Evolutionary conservation across 805 yeast species (phyloP), one percentile per base, ranked within the genome.

Genomic region (Candida broadrunensis): DNA sequence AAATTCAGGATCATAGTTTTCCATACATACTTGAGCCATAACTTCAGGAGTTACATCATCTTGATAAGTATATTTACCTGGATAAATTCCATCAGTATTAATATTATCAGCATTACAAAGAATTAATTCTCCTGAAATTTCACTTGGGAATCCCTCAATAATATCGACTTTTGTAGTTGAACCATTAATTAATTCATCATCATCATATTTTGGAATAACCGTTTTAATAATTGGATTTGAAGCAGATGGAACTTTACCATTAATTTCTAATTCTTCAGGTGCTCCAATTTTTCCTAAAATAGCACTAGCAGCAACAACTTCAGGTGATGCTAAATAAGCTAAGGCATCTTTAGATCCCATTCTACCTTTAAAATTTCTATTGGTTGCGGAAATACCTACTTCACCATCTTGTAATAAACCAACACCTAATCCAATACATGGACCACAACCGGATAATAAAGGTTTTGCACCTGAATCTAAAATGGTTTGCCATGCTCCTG

Each of bases 11-110:
- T 93, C 99, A 66, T 93, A 93, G 71, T 93, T 93, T 68, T 93
- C 99, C 99, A 93, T 93, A 72, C 99, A 93, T 35, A 93, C 99
- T 65, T 91, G 86, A 26, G 99, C 99, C 99, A 93, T 93, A 61
- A 85, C 88, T 53, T 88, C 96, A 56, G 85, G 77, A 32, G 97
- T 78, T 35, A 93, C 93, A 60, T 93, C 98, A 63, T 93, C 99
- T 70, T 93, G 98, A 68, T 93, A 93, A 8, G 99, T 93, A 73
- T 93, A 93, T 63, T 93, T 93, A 50, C 99, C 99, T 17, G 99
- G 99, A 61, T 93, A 93, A 44, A 93, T 93, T 57, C 98, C 99
- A 63, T 93, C 99, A 17, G 99, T 93, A 70, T 93, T 93, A 65
- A 93, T 83, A 60, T 85, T 86, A 66, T 93, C 99, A 35, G 97